These are phyloP conservation scores for Phytophthora uliginosa DNA, from an alignment of 352 stramenopile genomes.

Conservation along the genomic window DNA sequence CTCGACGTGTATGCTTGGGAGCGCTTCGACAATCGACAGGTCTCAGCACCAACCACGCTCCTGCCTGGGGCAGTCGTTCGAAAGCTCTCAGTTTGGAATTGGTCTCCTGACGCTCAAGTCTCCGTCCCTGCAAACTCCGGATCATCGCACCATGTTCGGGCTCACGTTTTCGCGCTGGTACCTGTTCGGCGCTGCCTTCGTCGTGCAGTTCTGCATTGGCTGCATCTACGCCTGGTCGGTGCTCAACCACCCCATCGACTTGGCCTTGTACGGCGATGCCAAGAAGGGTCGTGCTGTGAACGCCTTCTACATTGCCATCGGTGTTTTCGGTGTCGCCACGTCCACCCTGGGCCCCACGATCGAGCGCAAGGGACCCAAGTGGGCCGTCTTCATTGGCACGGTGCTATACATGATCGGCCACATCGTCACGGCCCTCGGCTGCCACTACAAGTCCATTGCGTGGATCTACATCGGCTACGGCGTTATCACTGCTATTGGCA, in stretches of 20 bases:
- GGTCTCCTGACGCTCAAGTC: conserved; percentile 21
- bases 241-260: conserved; percentile 76
- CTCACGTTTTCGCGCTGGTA: conserved; percentile 55
- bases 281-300: conserved; percentile 69
- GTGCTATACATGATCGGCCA: conserved; percentile 62
- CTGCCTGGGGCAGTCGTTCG: background rate
- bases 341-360: conserved; percentile 67
- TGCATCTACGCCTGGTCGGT: conserved; percentile 84
- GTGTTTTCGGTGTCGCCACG: conserved; percentile 62
- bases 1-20: conserved; percentile 17
- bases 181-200: conserved; percentile 69
- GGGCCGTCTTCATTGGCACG: conserved; percentile 55
- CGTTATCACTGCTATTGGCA: conserved; percentile 66
- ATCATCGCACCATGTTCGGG: conserved; percentile 26
- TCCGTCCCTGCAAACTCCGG: conserved; percentile 4
- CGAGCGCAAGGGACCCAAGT: conserved; percentile 62
- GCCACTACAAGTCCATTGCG: conserved; percentile 64
- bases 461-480: conserved; percentile 77
- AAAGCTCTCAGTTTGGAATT: conserved; percentile 36
- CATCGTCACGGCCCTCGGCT: conserved; percentile 60
- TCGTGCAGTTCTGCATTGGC: conserved; percentile 76
- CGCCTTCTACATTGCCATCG: conserved; percentile 78
- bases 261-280: conserved; percentile 57
- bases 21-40: conserved; percentile 18
- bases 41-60: conserved; percentile 26